Percentiles rank a stretch among this genome's conserved stretches.
Conservation (phyloP, 2,329 filamentous ascomycete genomes). For the Claviceps spartinae region DNA sequence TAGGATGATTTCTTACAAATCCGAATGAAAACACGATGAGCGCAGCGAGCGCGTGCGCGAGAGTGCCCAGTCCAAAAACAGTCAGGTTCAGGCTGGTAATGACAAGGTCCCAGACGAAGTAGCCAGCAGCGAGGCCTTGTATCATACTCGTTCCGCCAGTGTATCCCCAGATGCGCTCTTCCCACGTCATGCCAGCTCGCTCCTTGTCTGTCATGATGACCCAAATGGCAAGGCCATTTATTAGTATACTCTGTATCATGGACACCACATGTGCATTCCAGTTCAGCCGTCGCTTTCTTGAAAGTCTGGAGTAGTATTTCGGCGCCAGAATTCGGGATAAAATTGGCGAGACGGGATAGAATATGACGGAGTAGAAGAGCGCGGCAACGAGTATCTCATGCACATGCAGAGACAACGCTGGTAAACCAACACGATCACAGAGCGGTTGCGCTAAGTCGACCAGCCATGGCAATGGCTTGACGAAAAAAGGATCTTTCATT, state of each 20-base stretch:
- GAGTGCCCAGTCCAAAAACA: conserved; percentile 62
- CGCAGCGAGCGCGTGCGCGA: conserved; percentile 65
- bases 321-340: conserved; percentile 51
- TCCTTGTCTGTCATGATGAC: conserved; percentile 57
- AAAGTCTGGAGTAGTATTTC: conserved; percentile 48
- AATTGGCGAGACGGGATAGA: conserved; percentile 51
- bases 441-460: conserved; percentile 45
- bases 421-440: conserved; percentile 46
- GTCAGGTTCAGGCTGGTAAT: conserved; percentile 54
- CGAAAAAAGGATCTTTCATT: conserved; percentile 64
- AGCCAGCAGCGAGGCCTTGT: conserved; percentile 63
- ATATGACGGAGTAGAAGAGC: conserved; percentile 54
- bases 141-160: conserved; percentile 58
- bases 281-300: conserved; percentile 52
- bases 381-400: conserved; percentile 61
- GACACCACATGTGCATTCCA: conserved; percentile 82
- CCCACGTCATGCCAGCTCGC: conserved; percentile 49
- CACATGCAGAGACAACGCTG: conserved; percentile 59
- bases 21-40: conserved; percentile 63
- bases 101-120: conserved; percentile 73
- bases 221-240: conserved; percentile 62
- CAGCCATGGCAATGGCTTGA: conserved; percentile 45
- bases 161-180: conserved; percentile 65
- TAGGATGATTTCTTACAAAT: conserved; percentile 46
- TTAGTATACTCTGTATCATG: conserved; percentile 61